phyloP scores from a whole-genome alignment of 208 protist genomes.

The Acanthamoeba royreba region DNA sequence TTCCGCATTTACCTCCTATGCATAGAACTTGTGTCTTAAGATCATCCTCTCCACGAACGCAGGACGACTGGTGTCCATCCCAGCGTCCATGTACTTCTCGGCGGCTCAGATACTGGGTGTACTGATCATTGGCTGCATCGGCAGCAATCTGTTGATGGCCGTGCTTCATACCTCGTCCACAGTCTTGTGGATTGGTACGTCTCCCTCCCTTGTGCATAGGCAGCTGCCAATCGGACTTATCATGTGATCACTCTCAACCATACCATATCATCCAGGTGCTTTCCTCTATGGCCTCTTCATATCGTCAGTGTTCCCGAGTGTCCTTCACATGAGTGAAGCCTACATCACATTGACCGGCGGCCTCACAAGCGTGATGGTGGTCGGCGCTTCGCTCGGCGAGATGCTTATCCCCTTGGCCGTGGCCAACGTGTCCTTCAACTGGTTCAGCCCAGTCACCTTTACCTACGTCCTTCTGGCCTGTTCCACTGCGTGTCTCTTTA shows the following conservation, averaged over 20 bases:
- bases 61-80: conserved; percentile 17
- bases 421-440: conserved; percentile 13
- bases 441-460: neutral
- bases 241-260: too few relatives aligned
- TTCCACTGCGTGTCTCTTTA: neutral
- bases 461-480: neutral
- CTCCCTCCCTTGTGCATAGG: neutral
- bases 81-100: conserved; percentile 19
- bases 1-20: neutral
- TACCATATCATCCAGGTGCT: too few relatives aligned
- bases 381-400: conserved; percentile 4
- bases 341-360: neutral
- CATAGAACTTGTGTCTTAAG: too few relatives aligned
- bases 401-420: conserved; percentile 3
- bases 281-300: conserved; percentile 40
- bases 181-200: neutral
- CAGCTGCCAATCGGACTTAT: too few relatives aligned
- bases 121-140: neutral
- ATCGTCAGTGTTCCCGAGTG: neutral
- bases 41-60: too few relatives aligned
- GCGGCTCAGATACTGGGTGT: conserved; percentile 23
- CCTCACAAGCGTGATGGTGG: conserved; percentile 22
- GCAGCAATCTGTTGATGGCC: neutral
- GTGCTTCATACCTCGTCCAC: neutral
- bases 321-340: neutral